Conservation (phyloP, 2,329 filamentous ascomycete genomes). For the Neonectria ditissima region DNA sequence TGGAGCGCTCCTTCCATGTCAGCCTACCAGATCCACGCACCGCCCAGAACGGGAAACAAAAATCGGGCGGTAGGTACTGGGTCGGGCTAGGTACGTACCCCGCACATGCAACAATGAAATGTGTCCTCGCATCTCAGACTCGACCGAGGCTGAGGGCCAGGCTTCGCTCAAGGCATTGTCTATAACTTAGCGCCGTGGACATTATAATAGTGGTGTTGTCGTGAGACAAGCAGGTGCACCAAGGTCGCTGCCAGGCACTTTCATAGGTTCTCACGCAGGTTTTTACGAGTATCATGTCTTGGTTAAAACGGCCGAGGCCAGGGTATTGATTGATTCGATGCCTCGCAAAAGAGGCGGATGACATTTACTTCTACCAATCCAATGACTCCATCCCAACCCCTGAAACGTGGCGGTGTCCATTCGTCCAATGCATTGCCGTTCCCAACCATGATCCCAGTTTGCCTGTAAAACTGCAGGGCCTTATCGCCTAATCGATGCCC, state of each 20-base stretch:
- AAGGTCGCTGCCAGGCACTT: conserved; percentile 10
- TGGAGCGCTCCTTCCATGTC: background rate
- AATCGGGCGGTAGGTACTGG: too few species aligned
- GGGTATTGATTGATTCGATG: conserved; percentile 24
- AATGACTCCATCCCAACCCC: conserved; percentile 26
- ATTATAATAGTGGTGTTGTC: conserved; percentile 17
- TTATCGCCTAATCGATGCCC: conserved; percentile 3
- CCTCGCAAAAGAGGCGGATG: conserved; percentile 15
- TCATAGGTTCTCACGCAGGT: conserved; percentile 3
- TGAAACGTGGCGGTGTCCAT: conserved; percentile 39
- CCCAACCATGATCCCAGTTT: conserved; percentile 22
- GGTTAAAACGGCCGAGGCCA: conserved; percentile 18
- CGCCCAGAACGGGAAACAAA: conserved; percentile 5
- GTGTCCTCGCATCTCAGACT: background rate
- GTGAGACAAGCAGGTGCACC: conserved; percentile 20
- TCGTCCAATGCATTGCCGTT: conserved; percentile 31
- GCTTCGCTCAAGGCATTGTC: conserved; percentile 25
- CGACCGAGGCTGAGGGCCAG: conserved; percentile 31
- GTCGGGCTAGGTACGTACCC: background rate
- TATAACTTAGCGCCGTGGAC: too few species aligned
- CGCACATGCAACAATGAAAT: background rate
- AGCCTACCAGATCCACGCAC: background rate
- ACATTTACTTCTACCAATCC: conserved; percentile 28
- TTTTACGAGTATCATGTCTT: conserved; percentile 9
- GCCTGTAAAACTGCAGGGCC: background rate